Conservation (phyloP, 2,329 filamentous ascomycete species). For the Xylariaceae sp. region DNA sequence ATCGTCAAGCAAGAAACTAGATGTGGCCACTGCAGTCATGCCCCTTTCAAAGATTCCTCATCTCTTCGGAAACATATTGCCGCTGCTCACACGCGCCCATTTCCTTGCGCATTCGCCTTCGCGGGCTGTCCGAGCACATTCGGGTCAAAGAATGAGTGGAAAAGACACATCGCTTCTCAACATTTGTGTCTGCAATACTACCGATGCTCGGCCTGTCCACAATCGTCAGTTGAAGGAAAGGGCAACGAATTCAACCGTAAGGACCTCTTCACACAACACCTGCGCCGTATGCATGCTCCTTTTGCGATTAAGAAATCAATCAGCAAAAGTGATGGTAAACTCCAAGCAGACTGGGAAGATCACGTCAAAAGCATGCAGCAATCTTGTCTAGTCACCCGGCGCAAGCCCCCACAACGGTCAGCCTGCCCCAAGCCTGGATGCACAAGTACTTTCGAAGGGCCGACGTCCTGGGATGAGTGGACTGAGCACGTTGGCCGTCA, state of each 20-base stretch:
- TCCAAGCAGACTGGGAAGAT: slow-evolving; percentile 61
- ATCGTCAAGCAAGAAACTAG: slow-evolving; percentile 58
- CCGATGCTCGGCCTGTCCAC: slow-evolving; percentile 60
- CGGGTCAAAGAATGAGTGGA: slow-evolving; percentile 96
- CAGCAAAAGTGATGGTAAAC: slow-evolving; percentile 56
- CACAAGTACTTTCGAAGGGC: slow-evolving; percentile 65
- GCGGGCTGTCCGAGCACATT: slow-evolving; percentile 84
- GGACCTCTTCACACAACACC: slow-evolving; percentile 91
- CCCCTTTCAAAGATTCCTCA: slow-evolving; percentile 65
- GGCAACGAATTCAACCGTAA: slow-evolving; percentile 81
- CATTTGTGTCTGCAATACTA: slow-evolving; percentile 73
- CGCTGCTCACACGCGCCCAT: slow-evolving; percentile 68
- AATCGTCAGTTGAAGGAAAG: slow-evolving; percentile 42
- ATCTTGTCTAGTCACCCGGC: slow-evolving; percentile 69
- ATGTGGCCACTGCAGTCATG: slow-evolving; percentile 60
- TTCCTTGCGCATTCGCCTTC: slow-evolving; percentile 80
- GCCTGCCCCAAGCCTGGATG: slow-evolving; percentile 73
- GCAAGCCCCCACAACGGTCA: slow-evolving; percentile 68
- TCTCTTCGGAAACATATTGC: slow-evolving; percentile 66
- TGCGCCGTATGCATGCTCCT: slow-evolving; percentile 87
- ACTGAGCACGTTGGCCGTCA: slow-evolving; percentile 91
- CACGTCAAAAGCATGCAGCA: slow-evolving; percentile 69
- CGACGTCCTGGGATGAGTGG: slow-evolving; percentile 80
- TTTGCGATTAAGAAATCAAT: slow-evolving; percentile 59
- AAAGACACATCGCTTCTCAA: slow-evolving; percentile 86